Conservation (phyloP, 1,139 yeast genomes). For the Taphrina populina region DNA sequence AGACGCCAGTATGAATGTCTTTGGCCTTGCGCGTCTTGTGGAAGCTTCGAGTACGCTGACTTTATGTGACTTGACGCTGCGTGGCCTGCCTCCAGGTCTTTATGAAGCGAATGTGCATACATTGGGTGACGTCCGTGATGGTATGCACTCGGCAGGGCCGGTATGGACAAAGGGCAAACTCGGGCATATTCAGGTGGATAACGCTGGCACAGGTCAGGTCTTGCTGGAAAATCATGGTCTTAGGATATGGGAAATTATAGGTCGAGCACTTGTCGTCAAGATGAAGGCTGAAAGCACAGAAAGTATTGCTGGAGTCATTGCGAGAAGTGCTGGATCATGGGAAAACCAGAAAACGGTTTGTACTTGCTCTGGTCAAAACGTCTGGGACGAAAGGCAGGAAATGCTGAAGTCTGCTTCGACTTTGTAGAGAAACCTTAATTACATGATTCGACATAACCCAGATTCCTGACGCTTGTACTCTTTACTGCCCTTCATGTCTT, state of each 20-base stretch:
- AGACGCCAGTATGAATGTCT: conserved; percentile 60
- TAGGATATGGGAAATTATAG: conserved; percentile 65
- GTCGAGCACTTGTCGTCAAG: conserved; percentile 71
- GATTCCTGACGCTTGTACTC: neutral
- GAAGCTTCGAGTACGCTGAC: conserved; percentile 54
- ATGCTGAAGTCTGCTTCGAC: conserved; percentile 60
- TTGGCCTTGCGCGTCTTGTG: conserved; percentile 87
- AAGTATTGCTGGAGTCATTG: conserved; percentile 74
- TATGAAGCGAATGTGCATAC: conserved; percentile 69
- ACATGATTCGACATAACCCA: conserved; percentile 9
- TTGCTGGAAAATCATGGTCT: conserved; percentile 59
- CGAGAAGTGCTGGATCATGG: conserved; percentile 97
- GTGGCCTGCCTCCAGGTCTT: conserved; percentile 62
- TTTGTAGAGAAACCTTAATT: neutral
- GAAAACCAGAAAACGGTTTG: conserved; percentile 91
- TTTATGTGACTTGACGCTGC: conserved; percentile 73
- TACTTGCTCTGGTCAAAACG: conserved; percentile 89
- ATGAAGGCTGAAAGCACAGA: conserved; percentile 40
- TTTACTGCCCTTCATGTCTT: conserved; percentile 4
- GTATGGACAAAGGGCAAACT: conserved; percentile 36
- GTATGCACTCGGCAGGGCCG: conserved; percentile 55
- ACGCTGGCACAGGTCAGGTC: conserved; percentile 57
- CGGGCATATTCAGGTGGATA: conserved; percentile 48
- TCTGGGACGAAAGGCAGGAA: conserved; percentile 71
- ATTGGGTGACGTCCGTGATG: conserved; percentile 73